phyloP scores from a whole-genome alignment of 2,329 filamentous ascomycete species.

The Mariannaea sp. region DNA sequence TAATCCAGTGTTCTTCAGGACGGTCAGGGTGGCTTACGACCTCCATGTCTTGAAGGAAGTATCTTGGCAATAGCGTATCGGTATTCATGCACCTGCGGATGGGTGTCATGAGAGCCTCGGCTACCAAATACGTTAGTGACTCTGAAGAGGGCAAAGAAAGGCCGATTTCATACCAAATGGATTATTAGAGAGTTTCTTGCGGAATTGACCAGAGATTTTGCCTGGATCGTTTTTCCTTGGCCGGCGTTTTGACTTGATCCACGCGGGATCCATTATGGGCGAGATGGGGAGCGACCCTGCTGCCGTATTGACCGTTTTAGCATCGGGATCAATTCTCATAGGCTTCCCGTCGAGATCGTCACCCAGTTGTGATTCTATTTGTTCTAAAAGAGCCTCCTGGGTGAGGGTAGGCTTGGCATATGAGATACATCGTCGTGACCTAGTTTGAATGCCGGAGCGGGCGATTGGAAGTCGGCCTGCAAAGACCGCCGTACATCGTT shows the following conservation, averaged over 20 bases:
- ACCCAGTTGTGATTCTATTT: constrained; percentile 42
- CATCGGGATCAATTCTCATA: constrained; percentile 45
- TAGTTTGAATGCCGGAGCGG: constrained; percentile 7
- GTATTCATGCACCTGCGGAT: constrained; percentile 62
- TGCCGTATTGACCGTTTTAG: constrained; percentile 52
- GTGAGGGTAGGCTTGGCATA: constrained; percentile 40
- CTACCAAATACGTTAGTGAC: constrained; percentile 44
- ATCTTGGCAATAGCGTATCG: constrained; percentile 55
- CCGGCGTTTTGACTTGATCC: constrained; percentile 50
- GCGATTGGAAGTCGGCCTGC: constrained; percentile 16
- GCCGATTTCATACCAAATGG: constrained; percentile 59
- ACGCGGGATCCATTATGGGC: constrained; percentile 58
- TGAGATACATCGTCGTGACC: constrained; percentile 40
- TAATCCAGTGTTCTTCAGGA: constrained; percentile 55
- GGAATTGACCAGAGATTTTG: constrained; percentile 51
- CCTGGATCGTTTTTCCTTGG: constrained; percentile 47
- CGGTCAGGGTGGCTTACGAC: constrained; percentile 60
- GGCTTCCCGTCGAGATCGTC: constrained; percentile 36
- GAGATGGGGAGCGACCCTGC: constrained; percentile 57
- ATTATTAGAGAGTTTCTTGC: constrained; percentile 63
- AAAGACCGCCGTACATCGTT: constrained; percentile 31
- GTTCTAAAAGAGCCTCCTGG: constrained; percentile 37
- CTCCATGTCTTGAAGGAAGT: constrained; percentile 67
- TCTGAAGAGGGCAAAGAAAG: neutral
- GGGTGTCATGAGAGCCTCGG: constrained; percentile 64